Evolutionary conservation across 225 moss, liverwort and hornwort genomes (phyloP).

Genomic region (Sphagnum contortum): DNA sequence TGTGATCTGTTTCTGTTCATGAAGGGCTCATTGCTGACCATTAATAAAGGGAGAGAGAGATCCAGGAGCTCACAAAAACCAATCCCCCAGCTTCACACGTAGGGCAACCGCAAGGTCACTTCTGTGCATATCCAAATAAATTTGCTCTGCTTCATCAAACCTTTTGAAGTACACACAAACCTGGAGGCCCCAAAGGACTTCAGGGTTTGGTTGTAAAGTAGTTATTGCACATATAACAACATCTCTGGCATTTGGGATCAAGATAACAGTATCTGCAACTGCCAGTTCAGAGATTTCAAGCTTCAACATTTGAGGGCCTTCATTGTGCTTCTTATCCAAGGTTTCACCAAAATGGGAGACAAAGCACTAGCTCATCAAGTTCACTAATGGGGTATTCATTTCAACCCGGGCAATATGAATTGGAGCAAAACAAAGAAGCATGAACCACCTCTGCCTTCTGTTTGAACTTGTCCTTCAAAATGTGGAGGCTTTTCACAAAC

Average conservation of each 20-base stretch:
- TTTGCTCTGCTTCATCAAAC: slow-evolving; percentile 71
- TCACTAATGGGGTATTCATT: no score
- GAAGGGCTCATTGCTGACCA: neutral
- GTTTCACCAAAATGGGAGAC: no score
- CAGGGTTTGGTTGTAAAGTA: no score
- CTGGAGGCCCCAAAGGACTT: slow-evolving; percentile 15
- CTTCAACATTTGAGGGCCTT: no score
- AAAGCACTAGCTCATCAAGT: no score
- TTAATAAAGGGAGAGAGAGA: neutral
- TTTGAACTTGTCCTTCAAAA: slow-evolving; percentile 44
- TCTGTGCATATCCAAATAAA: slow-evolving; percentile 74
- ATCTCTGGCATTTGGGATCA: no score
- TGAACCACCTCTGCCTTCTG: slow-evolving; percentile 71
- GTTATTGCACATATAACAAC: no score
- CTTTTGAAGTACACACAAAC: slow-evolving; percentile 77
- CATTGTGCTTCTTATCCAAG: no score
- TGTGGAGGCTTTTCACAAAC: slow-evolving; percentile 68
- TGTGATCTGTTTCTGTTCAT: no score
- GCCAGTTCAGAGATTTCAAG: no score
- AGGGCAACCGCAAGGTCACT: slow-evolving; percentile 80
- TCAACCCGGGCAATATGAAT: no score
- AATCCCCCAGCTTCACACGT: slow-evolving; percentile 81
- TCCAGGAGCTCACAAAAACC: slow-evolving; percentile 53
- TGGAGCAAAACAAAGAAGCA: neutral
- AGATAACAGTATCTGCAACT: no score